Evolutionary conservation across 768 basidiomycete genomes (phyloP).

Genomic region (Pleurotus cornucopiae): DNA sequence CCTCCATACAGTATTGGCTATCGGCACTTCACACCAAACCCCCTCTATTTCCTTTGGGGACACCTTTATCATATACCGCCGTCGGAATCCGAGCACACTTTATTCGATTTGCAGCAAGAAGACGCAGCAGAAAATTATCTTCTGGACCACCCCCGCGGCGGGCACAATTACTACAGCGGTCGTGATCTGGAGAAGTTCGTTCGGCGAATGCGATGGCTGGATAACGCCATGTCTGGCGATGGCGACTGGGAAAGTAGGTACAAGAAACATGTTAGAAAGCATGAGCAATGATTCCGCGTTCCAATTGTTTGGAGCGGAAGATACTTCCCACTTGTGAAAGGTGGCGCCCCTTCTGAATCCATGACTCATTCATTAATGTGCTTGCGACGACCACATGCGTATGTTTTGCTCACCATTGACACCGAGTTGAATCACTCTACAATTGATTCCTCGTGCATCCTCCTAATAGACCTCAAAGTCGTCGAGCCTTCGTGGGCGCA

Average conservation of each 20-base stretch:
- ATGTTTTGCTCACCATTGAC: no score
- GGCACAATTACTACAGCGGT: slow-evolving; percentile 61
- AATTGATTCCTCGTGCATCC: no score
- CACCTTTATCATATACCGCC: slow-evolving; percentile 42
- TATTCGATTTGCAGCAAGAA: slow-evolving; percentile 32
- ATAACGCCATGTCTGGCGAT: slow-evolving; percentile 24
- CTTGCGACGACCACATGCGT: no score
- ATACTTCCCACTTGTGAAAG: no score
- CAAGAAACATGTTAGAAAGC: not conserved
- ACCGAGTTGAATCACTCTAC: no score
- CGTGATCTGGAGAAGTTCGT: slow-evolving; percentile 46
- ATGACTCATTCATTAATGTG: no score
- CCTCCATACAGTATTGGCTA: slow-evolving; percentile 50
- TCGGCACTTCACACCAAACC: slow-evolving; percentile 43
- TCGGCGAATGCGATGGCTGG: slow-evolving; percentile 39
- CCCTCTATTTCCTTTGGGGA: slow-evolving; percentile 47
- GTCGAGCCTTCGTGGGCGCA: no score
- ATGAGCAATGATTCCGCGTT: not conserved
- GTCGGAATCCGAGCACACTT: slow-evolving; percentile 40
- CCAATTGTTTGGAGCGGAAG: no score
- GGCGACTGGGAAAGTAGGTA: slow-evolving; percentile 45
- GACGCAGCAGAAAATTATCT: slow-evolving; percentile 12
- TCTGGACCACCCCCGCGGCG: slow-evolving; percentile 44
- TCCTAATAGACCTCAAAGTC: no score
- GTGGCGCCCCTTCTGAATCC: no score